Conservation (phyloP, 2,329 filamentous ascomycete genomes). For the Epichloe festucae region DNA sequence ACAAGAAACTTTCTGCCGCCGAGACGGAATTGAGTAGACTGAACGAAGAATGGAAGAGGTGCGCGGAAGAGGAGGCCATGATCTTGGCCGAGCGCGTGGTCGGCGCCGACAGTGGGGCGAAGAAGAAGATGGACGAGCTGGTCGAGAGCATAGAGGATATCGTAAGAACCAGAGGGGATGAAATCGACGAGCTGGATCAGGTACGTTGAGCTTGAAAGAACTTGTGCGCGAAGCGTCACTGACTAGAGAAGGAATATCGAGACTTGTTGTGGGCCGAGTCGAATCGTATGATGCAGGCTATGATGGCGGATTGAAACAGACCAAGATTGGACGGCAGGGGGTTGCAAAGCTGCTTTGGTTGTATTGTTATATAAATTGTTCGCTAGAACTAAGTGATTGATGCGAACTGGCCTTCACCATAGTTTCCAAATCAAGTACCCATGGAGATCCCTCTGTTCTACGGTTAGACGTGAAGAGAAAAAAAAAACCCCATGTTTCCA, state of each 20-base stretch:
- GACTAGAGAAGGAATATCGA: slow-evolving; percentile 3
- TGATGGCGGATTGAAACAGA: slow-evolving; percentile 9
- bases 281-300: slow-evolving; percentile 14
- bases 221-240: neutral
- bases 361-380: neutral
- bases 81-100: slow-evolving; percentile 9
- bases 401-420: too few species aligned
- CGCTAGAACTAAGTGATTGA: too few species aligned
- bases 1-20: slow-evolving; percentile 10
- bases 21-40: slow-evolving; percentile 14
- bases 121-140: slow-evolving; percentile 1
- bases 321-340: neutral
- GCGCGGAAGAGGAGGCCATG: slow-evolving; percentile 10
- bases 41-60: slow-evolving; percentile 14
- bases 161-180: slow-evolving; percentile 8
- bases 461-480: too few species aligned
- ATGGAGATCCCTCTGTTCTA: too few species aligned
- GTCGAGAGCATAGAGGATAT: slow-evolving; percentile 13
- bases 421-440: too few species aligned
- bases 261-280: slow-evolving; percentile 4
- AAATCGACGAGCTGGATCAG: slow-evolving; percentile 17
- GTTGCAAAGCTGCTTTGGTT: too few species aligned
- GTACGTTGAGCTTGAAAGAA: slow-evolving; percentile 8
- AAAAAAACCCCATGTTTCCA: too few species aligned
- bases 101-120: neutral